phyloP scores from a whole-genome alignment of 176 grass and related monocot species.

The Hordeum vulgare region DNA sequence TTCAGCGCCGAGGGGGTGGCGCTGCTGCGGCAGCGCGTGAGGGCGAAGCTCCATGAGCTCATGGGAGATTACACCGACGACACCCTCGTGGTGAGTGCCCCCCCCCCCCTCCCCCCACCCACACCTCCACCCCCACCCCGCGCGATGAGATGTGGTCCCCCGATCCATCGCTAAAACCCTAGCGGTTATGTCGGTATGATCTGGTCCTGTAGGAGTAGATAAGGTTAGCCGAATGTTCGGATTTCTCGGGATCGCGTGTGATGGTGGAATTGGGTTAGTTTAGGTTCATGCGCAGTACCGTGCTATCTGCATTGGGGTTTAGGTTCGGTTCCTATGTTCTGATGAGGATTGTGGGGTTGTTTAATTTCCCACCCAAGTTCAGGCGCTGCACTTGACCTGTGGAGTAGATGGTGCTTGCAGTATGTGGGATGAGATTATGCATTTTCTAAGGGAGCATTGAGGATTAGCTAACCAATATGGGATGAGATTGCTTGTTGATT shows the following conservation, averaged over 20 bases:
- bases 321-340: neutral
- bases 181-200: neutral
- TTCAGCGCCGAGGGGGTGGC: constrained; percentile 58
- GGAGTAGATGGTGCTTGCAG: neutral
- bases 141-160: neutral
- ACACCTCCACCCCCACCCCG: neutral
- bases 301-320: constrained; percentile 19
- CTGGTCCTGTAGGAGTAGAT: neutral
- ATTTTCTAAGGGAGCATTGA: neutral
- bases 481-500: neutral
- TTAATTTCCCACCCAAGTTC: neutral
- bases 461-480: neutral
- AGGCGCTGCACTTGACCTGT: neutral
- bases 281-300: neutral
- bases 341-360: neutral
- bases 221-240: neutral
- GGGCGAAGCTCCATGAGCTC: constrained; percentile 77
- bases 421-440: neutral
- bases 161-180: constrained; percentile 43
- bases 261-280: neutral
- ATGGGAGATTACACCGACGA: constrained; percentile 90
- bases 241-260: neutral
- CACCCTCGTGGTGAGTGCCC: constrained; percentile 59
- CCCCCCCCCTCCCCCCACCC: neutral
- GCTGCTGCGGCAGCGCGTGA: constrained; percentile 47